Conservation (phyloP, 2,329 filamentous ascomycete species). For the Xylariaceae sp. region DNA sequence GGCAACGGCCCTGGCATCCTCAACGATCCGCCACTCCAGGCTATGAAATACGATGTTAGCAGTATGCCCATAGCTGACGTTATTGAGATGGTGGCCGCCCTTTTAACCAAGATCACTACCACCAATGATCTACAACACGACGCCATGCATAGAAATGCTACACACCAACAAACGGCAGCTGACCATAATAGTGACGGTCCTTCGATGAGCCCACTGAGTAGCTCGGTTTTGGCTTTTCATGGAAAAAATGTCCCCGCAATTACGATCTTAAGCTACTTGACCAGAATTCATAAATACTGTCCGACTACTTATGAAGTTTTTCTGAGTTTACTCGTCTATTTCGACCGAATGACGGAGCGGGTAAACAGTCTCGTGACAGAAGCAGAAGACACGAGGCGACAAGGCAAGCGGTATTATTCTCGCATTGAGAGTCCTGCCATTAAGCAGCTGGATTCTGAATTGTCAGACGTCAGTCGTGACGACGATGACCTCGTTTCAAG, state of each 20-base stretch:
- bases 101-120: conserved; percentile 93
- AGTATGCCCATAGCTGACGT: conserved; percentile 95
- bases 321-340: conserved; percentile 89
- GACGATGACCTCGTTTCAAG: conserved; percentile 41
- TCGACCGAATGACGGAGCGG: conserved; percentile 96
- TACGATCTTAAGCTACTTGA: conserved; percentile 91
- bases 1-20: conserved; percentile 43
- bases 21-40: conserved; percentile 47
- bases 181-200: conserved; percentile 42
- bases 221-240: conserved; percentile 84
- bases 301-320: conserved; percentile 98
- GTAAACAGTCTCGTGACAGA: conserved; percentile 78
- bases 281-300: conserved; percentile 96
- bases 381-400: conserved; percentile 50
- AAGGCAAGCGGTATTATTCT: conserved; percentile 24
- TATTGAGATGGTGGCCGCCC: conserved; percentile 96
- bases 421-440: conserved; percentile 3
- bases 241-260: conserved; percentile 98
- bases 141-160: conserved; percentile 67
- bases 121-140: conserved; percentile 95
- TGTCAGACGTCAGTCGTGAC: conserved; percentile 33
- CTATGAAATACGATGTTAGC: conserved; percentile 84
- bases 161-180: conserved; percentile 51
- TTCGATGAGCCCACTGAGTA: conserved; percentile 54
- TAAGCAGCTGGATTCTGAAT: conserved; percentile 31